A percentile compares a stretch with the other conserved stretches of the same genome.
Evolutionary conservation across 345 rosid genomes (phyloP).

Genomic region (Lepidium aucheri): DNA sequence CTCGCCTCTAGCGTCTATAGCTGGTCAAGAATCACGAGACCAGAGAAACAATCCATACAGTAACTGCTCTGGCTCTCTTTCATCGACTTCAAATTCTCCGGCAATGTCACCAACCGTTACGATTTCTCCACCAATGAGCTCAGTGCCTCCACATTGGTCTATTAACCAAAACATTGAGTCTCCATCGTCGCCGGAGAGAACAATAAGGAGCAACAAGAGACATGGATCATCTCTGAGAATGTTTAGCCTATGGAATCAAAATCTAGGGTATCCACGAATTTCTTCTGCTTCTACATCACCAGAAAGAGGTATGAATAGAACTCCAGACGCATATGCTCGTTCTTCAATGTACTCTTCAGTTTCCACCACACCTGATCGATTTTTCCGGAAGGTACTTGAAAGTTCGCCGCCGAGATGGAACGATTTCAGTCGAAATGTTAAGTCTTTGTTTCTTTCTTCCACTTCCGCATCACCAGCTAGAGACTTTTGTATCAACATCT

Average conservation of each 20-base stretch:
- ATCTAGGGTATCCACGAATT: constrained; percentile 14
- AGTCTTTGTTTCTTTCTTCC: constrained; percentile 32
- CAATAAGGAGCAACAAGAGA: constrained; percentile 17
- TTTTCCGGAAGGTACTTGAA: constrained; percentile 19
- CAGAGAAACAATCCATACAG: constrained; percentile 38
- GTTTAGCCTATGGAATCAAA: constrained; percentile 25
- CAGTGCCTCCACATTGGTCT: constrained; percentile 27
- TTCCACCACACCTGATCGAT: constrained; percentile 33
- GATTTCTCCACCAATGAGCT: constrained; percentile 54
- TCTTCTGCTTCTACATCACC: constrained; percentile 56
- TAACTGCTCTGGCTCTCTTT: constrained; percentile 37
- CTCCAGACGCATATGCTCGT: constrained; percentile 23
- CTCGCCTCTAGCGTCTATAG: constrained; percentile 74
- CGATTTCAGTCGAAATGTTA: constrained; percentile 24
- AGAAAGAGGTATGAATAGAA: constrained; percentile 29
- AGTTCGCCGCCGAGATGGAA: constrained; percentile 26
- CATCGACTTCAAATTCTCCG: constrained; percentile 61
- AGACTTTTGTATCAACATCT: constrained; percentile 25
- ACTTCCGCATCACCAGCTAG: constrained; percentile 27
- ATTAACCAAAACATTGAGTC: constrained; percentile 16
- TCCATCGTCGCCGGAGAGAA: constrained; percentile 28
- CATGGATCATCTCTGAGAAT: constrained; percentile 26
- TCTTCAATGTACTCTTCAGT: constrained; percentile 33
- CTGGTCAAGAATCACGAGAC: constrained; percentile 45
- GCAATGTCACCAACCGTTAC: constrained; percentile 59